Evolutionary conservation across 805 yeast species (phyloP), one percentile per base, ranked within the genome.

Genomic region (Spencermartinsiella europaea): DNA sequence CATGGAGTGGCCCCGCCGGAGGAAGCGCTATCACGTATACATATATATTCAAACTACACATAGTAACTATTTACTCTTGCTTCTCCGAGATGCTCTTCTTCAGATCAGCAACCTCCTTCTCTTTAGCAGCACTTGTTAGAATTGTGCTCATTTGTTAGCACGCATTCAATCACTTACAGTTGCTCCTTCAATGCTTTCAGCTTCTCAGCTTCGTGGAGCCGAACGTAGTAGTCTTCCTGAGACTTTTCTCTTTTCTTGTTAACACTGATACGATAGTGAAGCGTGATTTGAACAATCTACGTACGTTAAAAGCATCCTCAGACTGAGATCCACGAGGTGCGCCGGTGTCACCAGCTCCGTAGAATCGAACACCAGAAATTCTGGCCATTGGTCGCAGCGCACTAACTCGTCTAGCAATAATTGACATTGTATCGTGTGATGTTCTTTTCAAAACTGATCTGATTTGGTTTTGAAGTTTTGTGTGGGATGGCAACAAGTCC

Each of bases 181-280:
- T 76, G 73, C 53, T 72, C 88, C 67, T 74, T 83, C 67, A 89
- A 78, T 42, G 77, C 76, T 62, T 78, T 81, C 66, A 89, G 74
- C 74, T 84, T 88, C 68, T 88, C 95, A 65, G 83, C 84, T 74
- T 91, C 96, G 65, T 85, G 95, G 72, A 87, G 82, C 70, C 80
- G 86, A 69, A 89, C 74, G 73, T 81, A 90, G 60, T 73, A 75
- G 65, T 84, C 88, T 74, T 91, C 99, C 64, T 81, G 82, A 53
- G 96, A 96, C 71, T 79, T 83, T 76, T 93, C 99, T 67, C 95
- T 89, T 67, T 89, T 87, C 76, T 76, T n/a, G n/a, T n/a, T n/a
- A n/a, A n/a, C n/a, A n/a, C n/a, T n/a, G n/a, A n/a, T n/a, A n/a
- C n/a, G n/a, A n/a, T n/a, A n/a, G n/a, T n/a, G n/a, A n/a, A n/a